Conservation (phyloP, 1,139 yeast species). For the Candida sp. region DNA sequence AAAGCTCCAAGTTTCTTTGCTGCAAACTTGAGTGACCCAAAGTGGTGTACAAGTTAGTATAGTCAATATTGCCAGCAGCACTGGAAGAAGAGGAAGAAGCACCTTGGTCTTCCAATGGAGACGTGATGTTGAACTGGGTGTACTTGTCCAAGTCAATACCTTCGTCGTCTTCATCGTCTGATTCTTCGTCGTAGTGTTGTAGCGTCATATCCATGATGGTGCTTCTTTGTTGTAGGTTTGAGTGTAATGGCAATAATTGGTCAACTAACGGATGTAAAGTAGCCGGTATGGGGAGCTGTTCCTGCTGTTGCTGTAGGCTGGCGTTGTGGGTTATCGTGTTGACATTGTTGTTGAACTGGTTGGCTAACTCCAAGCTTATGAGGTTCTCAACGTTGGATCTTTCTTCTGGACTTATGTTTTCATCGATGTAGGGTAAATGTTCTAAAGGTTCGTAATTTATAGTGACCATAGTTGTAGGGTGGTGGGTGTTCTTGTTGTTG, state of each 20-base stretch:
- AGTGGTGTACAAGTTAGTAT: conserved; percentile 31
- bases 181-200: conserved; percentile 35
- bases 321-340: conserved; percentile 11
- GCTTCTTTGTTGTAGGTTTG: conserved; percentile 1
- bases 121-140: conserved; percentile 26
- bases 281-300: neutral
- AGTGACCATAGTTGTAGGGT: conserved; percentile 24
- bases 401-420: conserved; percentile 33
- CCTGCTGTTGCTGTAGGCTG: conserved; percentile 4
- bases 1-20: conserved; percentile 29
- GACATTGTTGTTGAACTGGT: conserved; percentile 17
- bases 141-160: conserved; percentile 38
- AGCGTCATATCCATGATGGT: conserved; percentile 7
- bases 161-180: conserved; percentile 22
- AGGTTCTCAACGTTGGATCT: conserved; percentile 38
- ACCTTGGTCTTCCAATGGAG: conserved; percentile 14
- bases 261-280: conserved; percentile 34
- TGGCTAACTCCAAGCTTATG: conserved; percentile 30
- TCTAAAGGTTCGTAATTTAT: conserved; percentile 33
- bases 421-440: conserved; percentile 36
- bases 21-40: conserved; percentile 35
- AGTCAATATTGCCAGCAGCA: conserved; percentile 13
- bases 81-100: neutral
- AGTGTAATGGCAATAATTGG: conserved; percentile 26
- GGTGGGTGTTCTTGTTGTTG: neutral